Percentiles rank a stretch among this genome's conserved stretches.
phyloP scores from a whole-genome alignment of 2,329 filamentous ascomycete species.

The Sporothrix protearum region DNA sequence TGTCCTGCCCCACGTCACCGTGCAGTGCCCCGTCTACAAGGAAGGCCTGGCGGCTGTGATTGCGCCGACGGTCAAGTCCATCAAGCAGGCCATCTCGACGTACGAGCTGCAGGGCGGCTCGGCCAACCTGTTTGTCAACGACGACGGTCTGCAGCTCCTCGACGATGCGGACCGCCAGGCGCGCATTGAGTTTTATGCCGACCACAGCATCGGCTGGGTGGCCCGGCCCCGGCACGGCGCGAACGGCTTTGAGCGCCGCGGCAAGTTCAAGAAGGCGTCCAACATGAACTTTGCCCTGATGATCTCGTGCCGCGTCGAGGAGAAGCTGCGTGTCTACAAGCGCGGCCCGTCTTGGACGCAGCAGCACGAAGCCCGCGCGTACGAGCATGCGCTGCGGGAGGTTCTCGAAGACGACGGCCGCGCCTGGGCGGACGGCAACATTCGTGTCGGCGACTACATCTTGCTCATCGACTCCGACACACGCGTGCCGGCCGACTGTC shows the following conservation, averaged over 20 bases:
- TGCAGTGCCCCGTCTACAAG: constrained; percentile 87
- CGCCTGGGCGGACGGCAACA: constrained; percentile 79
- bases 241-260: constrained; percentile 58
- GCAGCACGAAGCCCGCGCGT: constrained; percentile 63
- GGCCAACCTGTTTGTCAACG: constrained; percentile 73
- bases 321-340: constrained; percentile 57
- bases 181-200: constrained; percentile 65
- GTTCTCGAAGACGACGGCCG: constrained; percentile 65
- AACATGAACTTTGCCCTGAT: constrained; percentile 71
- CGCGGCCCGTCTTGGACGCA: constrained; percentile 63
- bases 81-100: constrained; percentile 73
- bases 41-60: constrained; percentile 75
- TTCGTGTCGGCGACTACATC: constrained; percentile 81
- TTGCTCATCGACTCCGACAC: constrained; percentile 76
- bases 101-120: constrained; percentile 76
- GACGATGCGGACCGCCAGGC: constrained; percentile 58
- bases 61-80: constrained; percentile 69
- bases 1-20: constrained; percentile 68
- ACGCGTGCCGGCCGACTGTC: constrained; percentile 70
- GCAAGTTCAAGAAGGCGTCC: constrained; percentile 68
- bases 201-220: constrained; percentile 67
- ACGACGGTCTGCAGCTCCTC: constrained; percentile 69
- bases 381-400: constrained; percentile 61
- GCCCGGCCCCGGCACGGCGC: constrained; percentile 62
- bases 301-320: constrained; percentile 67